phyloP scores from a whole-genome alignment of 805 yeast genomes.

The Candida sakaeoensis region DNA sequence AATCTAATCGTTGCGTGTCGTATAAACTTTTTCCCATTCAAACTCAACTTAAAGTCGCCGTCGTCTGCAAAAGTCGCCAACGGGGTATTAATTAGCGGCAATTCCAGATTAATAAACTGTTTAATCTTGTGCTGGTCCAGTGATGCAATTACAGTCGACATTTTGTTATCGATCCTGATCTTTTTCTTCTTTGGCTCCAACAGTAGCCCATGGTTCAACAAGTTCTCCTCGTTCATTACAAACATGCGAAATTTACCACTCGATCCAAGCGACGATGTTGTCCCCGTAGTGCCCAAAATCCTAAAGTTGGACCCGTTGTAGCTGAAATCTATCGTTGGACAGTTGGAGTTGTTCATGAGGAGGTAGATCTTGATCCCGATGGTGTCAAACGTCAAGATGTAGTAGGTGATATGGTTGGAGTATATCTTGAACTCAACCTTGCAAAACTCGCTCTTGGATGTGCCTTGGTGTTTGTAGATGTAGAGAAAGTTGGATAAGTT shows the following conservation, averaged over 20 bases:
- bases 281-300: conserved; percentile 29
- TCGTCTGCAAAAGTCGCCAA: conserved; percentile 26
- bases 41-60: conserved; percentile 19
- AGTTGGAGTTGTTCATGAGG: conserved; percentile 25
- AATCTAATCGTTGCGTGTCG: conserved; percentile 24
- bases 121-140: conserved; percentile 20
- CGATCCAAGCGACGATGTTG: conserved; percentile 30
- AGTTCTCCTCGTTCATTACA: conserved; percentile 17
- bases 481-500: conserved; percentile 25
- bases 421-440: conserved; percentile 27
- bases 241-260: conserved; percentile 22
- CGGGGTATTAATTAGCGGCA: conserved; percentile 22
- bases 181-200: neutral
- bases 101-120: conserved; percentile 15
- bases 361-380: conserved; percentile 13
- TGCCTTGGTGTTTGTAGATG: conserved; percentile 15
- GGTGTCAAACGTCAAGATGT: conserved; percentile 20
- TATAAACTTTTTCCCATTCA: conserved; percentile 13
- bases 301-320: conserved; percentile 25
- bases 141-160: conserved; percentile 18
- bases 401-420: conserved; percentile 27
- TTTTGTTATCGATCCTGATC: conserved; percentile 13
- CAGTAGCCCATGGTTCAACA: conserved; percentile 14
- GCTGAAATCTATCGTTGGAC: conserved; percentile 27
- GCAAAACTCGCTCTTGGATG: conserved; percentile 21